These are phyloP conservation scores for Cercis canadensis DNA, from an alignment of 306 rosid species.

Conservation along the genomic window DNA sequence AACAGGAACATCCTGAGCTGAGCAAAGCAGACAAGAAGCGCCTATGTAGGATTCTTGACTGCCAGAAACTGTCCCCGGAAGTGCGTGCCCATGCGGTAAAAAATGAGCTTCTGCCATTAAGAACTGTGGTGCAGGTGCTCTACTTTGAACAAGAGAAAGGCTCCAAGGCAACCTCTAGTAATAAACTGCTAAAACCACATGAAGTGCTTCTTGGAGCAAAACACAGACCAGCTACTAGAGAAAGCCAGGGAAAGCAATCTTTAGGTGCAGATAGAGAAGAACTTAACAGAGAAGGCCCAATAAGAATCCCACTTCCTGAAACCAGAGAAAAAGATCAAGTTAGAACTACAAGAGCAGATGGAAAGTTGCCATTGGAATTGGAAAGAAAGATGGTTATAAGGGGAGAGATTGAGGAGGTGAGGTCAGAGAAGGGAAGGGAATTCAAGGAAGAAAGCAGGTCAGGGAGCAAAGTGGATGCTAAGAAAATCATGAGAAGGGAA, in stretches of 20 bases:
- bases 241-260: conserved; percentile 50
- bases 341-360: conserved; percentile 50
- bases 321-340: conserved; percentile 52
- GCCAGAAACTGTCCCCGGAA: conserved; percentile 76
- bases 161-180: conserved; percentile 42
- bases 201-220: conserved; percentile 54
- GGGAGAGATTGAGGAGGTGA: conserved; percentile 52
- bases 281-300: conserved; percentile 46
- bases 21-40: conserved; percentile 74
- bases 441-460: conserved; percentile 46
- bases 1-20: conserved; percentile 75
- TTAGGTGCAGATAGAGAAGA: conserved; percentile 52
- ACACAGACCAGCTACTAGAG: conserved; percentile 49
- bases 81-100: conserved; percentile 76
- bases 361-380: conserved; percentile 49
- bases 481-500: conserved; percentile 55
- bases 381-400: conserved; percentile 54
- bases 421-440: conserved; percentile 46
- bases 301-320: conserved; percentile 50
- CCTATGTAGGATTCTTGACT: conserved; percentile 70
- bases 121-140: conserved; percentile 86
- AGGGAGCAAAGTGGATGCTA: conserved; percentile 54
- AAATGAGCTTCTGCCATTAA: conserved; percentile 79
- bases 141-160: conserved; percentile 79
- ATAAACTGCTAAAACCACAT: conserved; percentile 47